Percentiles rank a stretch among this genome's conserved stretches.
These are phyloP conservation scores for Trichopus zeylanicus DNA, from an alignment of 116 monocot species.

Conservation along the genomic window DNA sequence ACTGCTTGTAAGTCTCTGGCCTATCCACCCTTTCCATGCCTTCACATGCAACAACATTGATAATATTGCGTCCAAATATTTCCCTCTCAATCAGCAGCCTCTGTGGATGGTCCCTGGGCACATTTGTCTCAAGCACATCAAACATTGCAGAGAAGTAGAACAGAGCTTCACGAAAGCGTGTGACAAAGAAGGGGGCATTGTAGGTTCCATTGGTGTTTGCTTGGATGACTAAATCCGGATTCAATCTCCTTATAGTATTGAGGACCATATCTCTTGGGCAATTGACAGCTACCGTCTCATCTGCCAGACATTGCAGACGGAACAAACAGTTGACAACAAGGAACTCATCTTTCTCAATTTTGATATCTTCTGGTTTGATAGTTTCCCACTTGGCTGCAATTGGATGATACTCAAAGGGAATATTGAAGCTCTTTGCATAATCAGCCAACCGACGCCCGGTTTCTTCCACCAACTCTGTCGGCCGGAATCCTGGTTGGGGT, in stretches of 20 bases:
- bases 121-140: slow-evolving; percentile 68
- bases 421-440: slow-evolving; percentile 43
- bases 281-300: slow-evolving; percentile 56
- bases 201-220: slow-evolving; percentile 56
- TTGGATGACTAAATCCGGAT: slow-evolving; percentile 52
- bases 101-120: slow-evolving; percentile 52
- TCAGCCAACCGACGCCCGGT: slow-evolving; percentile 56
- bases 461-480: slow-evolving; percentile 56
- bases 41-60: slow-evolving; percentile 79
- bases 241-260: slow-evolving; percentile 40
- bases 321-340: slow-evolving; percentile 56
- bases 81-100: slow-evolving; percentile 63
- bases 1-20: slow-evolving; percentile 81
- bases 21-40: slow-evolving; percentile 67
- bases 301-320: slow-evolving; percentile 40
- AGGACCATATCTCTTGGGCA: slow-evolving; percentile 61
- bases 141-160: slow-evolving; percentile 84
- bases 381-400: slow-evolving; percentile 67
- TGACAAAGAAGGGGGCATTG: slow-evolving; percentile 73
- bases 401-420: slow-evolving; percentile 60
- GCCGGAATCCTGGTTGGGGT: slow-evolving; percentile 69
- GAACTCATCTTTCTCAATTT: slow-evolving; percentile 48
- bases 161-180: slow-evolving; percentile 73
- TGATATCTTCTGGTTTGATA: slow-evolving; percentile 41
- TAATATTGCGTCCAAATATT: slow-evolving; percentile 45